These are phyloP conservation scores for Tieghemostelium lacteum DNA, from an alignment of 78 protist species.

Conservation along the genomic window DNA sequence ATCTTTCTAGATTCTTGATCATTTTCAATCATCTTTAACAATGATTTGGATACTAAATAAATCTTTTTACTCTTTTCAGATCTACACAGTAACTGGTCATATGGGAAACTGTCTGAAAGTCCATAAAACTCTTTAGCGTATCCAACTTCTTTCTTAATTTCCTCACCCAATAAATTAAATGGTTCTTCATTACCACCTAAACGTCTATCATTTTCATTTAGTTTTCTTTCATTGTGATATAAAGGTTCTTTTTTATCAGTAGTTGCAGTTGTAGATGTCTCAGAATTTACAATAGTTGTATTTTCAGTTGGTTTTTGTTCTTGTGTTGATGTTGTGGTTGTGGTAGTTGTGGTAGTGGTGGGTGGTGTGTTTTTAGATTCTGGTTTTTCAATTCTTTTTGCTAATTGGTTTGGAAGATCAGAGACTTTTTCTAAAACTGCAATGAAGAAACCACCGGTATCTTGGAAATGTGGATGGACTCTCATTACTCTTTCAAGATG, in stretches of 20 bases:
- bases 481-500: constrained; percentile 88
- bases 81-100: constrained; percentile 43
- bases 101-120: constrained; percentile 52
- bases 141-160: constrained; percentile 22
- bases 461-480: constrained; percentile 95
- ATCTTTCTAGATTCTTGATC: background rate
- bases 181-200: constrained; percentile 52
- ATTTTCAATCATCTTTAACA: constrained; percentile 46
- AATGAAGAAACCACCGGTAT: constrained; percentile 99
- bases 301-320: background rate
- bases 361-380: constrained; percentile 13
- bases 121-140: constrained; percentile 60
- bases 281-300: background rate
- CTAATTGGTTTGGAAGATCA: constrained; percentile 73
- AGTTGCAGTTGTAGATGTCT: background rate
- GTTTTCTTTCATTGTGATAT: background rate
- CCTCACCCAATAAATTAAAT: constrained; percentile 22
- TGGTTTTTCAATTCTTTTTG: constrained; percentile 3
- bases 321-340: constrained; percentile 16
- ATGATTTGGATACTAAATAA: constrained; percentile 32
- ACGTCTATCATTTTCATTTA: constrained; percentile 15
- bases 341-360: background rate
- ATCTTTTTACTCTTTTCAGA: constrained; percentile 31
- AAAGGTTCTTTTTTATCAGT: constrained; percentile 1
- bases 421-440: constrained; percentile 92